phyloP scores from a whole-genome alignment of 805 yeast species.

The Pichia manshurica region DNA sequence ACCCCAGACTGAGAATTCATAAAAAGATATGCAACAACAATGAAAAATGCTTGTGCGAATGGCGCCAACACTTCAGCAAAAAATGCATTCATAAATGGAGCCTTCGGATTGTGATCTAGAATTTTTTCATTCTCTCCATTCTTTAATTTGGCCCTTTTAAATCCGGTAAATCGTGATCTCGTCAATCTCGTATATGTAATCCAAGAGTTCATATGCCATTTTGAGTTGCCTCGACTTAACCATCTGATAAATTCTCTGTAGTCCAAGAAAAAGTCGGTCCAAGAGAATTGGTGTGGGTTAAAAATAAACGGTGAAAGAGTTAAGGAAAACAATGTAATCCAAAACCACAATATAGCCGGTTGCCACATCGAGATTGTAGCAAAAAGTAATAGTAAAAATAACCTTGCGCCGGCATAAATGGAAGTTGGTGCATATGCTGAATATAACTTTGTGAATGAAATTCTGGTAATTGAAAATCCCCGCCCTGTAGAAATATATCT shows the following conservation, averaged over 20 bases:
- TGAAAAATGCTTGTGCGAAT: conserved; percentile 58
- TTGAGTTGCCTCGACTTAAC: conserved; percentile 75
- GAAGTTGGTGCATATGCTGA: conserved; percentile 72
- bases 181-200: conserved; percentile 63
- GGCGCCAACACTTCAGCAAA: conserved; percentile 79
- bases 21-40: conserved; percentile 69
- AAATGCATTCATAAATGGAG: conserved; percentile 70
- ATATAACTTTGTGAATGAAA: conserved; percentile 65
- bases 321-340: conserved; percentile 42
- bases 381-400: conserved; percentile 65
- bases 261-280: conserved; percentile 43
- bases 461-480: conserved; percentile 84
- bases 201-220: conserved; percentile 73
- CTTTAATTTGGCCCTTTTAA: conserved; percentile 70
- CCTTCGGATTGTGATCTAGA: conserved; percentile 54
- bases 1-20: conserved; percentile 89
- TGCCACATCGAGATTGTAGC: conserved; percentile 81
- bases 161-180: conserved; percentile 89
- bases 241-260: conserved; percentile 53
- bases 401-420: conserved; percentile 69
- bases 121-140: conserved; percentile 47
- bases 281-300: conserved; percentile 49
- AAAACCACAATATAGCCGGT: conserved; percentile 57
- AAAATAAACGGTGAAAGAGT: conserved; percentile 47
- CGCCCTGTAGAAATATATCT: conserved; percentile 88